Percentiles rank a stretch among this genome's conserved stretches.
Conservation (phyloP, 2,329 filamentous ascomycete species). For the Teratosphaeria destructans region DNA sequence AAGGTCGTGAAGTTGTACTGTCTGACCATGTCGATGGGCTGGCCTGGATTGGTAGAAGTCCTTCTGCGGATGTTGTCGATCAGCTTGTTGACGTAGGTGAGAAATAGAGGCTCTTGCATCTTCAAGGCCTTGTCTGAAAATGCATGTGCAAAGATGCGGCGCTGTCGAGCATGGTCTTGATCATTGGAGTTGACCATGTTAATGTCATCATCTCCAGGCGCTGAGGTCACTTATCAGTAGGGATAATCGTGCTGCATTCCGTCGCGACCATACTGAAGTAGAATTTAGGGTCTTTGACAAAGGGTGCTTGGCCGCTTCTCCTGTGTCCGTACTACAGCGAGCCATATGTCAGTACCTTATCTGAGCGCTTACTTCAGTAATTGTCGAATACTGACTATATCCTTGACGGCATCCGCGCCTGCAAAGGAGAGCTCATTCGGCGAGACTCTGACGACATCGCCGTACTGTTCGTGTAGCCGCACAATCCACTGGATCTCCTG, state of each 20-base stretch:
- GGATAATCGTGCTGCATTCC: not conserved
- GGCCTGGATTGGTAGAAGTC: conserved; percentile 17
- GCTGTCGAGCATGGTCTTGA: conserved; percentile 28
- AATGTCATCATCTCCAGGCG: conserved; percentile 25
- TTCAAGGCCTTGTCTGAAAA: conserved; percentile 31
- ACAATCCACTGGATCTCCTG: conserved; percentile 2
- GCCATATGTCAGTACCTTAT: not conserved
- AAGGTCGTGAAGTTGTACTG: conserved; percentile 23
- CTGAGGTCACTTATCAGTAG: conserved; percentile 23
- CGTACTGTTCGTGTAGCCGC: conserved; percentile 31
- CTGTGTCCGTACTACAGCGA: conserved; percentile 22
- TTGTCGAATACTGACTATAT: conserved; percentile 24
- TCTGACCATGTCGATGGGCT: conserved; percentile 17
- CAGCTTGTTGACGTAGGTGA: conserved; percentile 31
- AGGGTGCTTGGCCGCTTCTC: conserved; percentile 2
- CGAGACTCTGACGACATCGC: conserved; percentile 37
- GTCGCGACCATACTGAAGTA: not conserved
- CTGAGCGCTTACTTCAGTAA: too few relatives aligned
- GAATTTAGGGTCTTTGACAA: conserved; percentile 3
- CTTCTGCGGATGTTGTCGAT: conserved; percentile 26
- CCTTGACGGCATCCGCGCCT: conserved; percentile 30
- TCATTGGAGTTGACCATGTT: conserved; percentile 28
- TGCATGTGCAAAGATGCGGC: conserved; percentile 30
- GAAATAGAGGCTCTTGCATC: conserved; percentile 31
- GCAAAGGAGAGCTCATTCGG: conserved; percentile 40